phyloP scores from a whole-genome alignment of 345 rosid genomes.

The Citropsis articulata region DNA sequence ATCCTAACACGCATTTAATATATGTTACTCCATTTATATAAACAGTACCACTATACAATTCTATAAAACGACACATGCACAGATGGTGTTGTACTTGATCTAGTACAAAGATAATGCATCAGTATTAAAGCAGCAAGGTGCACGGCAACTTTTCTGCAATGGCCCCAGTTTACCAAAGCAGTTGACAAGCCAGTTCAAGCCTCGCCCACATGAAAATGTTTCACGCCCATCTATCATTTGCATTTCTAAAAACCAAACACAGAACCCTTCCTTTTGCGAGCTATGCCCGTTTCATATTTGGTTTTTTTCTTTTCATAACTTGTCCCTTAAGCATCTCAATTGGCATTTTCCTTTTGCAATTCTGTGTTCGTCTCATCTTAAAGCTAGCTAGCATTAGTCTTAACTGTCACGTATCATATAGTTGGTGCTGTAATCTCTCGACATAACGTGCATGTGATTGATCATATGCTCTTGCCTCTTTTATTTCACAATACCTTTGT shows the following conservation, averaged over 20 bases:
- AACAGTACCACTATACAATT: neutral
- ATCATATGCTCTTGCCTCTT: neutral
- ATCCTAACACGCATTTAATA: too few relatives aligned
- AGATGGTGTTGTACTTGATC: neutral
- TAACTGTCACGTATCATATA: neutral
- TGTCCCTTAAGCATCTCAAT: neutral
- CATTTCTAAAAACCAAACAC: too few relatives aligned
- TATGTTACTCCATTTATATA: too few relatives aligned
- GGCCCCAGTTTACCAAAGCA: neutral
- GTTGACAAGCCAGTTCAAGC: neutral
- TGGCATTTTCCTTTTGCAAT: slow-evolving; percentile 15
- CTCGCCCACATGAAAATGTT: neutral
- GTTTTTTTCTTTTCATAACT: neutral
- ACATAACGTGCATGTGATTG: neutral
- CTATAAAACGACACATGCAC: neutral
- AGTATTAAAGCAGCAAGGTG: neutral
- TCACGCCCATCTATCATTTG: neutral
- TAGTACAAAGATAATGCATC: neutral
- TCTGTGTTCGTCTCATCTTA: slow-evolving; percentile 5
- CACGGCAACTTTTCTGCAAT: neutral
- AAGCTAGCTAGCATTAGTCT: too few relatives aligned
- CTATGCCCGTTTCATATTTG: neutral
- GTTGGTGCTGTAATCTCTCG: neutral
- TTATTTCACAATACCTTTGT: neutral
- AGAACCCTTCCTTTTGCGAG: neutral